Conservation (phyloP, 805 yeast species). For the Clavispora phyllophila region DNA sequence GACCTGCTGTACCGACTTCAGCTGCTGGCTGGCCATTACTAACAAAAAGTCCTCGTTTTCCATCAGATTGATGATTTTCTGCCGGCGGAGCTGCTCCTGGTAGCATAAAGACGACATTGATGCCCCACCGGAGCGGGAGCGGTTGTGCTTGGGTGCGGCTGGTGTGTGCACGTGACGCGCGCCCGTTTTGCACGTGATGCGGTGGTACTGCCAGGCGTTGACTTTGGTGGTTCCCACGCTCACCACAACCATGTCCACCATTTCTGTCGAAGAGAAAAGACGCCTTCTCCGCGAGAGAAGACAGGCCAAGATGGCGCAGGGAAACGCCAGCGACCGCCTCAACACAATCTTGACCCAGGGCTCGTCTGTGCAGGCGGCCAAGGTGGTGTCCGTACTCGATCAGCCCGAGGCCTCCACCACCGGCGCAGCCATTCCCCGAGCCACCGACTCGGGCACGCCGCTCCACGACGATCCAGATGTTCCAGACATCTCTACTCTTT, state of each 20-base stretch:
- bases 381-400: conserved; percentile 34
- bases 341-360: conserved; percentile 41
- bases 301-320: conserved; percentile 55
- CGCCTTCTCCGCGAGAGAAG: conserved; percentile 57
- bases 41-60: conserved; percentile 35
- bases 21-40: conserved; percentile 37
- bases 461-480: conserved; percentile 36
- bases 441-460: conserved; percentile 3
- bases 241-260: conserved; percentile 30
- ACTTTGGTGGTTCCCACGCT: neutral
- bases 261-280: conserved; percentile 55
- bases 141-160: too few species aligned
- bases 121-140: neutral
- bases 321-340: conserved; percentile 50
- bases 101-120: conserved; percentile 11
- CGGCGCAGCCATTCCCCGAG: conserved; percentile 1
- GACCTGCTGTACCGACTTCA: conserved; percentile 39
- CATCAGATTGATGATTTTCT: conserved; percentile 33
- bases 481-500: conserved; percentile 28
- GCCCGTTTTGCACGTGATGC: neutral
- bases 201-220: too few species aligned
- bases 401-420: conserved; percentile 6
- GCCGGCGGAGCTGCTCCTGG: conserved; percentile 21
- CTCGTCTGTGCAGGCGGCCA: conserved; percentile 28
- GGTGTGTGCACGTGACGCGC: neutral